Evolutionary conservation across 352 stramenopile species (phyloP).

Genomic region (Detonula confervacea): DNA sequence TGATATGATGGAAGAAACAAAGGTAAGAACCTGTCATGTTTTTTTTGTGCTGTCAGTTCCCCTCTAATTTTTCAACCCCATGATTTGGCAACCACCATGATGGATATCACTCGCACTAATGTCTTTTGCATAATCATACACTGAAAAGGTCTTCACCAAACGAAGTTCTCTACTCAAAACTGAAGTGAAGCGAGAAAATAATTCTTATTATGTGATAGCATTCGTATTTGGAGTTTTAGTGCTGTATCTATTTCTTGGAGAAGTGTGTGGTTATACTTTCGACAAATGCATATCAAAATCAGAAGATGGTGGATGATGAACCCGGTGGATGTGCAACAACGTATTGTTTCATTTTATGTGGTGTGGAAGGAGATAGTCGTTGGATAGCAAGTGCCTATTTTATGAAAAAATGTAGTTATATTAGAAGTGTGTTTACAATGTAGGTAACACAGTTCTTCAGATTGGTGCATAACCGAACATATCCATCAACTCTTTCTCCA

Average conservation of each 20-base stretch:
- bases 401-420: conserved; percentile 2
- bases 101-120: neutral
- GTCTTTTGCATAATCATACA: neutral
- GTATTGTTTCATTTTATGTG: neutral
- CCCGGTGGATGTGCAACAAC: neutral
- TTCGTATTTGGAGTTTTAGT: conserved; percentile 33
- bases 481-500: conserved; percentile 66
- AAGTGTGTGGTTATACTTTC: conserved; percentile 20
- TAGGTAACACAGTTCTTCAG: no score
- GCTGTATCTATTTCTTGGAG: conserved; percentile 18
- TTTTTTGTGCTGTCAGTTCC: neutral
- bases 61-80: neutral
- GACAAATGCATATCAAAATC: conserved; percentile 11
- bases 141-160: conserved; percentile 39
- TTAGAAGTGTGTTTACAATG: no score
- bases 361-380: neutral
- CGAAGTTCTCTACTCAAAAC: conserved; percentile 26
- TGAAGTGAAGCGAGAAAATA: conserved; percentile 11
- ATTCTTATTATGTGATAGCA: conserved; percentile 15
- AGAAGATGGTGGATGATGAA: neutral
- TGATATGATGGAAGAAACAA: conserved; percentile 43
- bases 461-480: conserved; percentile 68
- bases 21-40: conserved; percentile 24
- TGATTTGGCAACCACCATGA: neutral
- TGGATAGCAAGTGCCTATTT: neutral